Evolutionary conservation across 208 protist genomes (phyloP).

Genomic region (Strigomonas culicis): DNA sequence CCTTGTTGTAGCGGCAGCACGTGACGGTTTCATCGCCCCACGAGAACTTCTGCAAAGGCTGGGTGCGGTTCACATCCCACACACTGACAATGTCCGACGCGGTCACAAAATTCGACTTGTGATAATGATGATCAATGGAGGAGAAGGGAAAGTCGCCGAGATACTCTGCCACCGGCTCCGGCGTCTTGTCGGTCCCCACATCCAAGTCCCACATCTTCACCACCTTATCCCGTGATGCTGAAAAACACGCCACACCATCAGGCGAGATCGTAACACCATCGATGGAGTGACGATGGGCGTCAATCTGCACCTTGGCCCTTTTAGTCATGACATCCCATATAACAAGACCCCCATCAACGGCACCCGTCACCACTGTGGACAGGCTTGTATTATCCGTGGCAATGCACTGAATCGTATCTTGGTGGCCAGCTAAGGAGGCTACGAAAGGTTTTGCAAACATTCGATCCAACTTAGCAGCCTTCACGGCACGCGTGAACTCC

Average conservation of each 20-base stretch:
- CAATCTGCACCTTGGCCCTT: conserved; percentile 55
- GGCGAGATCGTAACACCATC: conserved; percentile 89
- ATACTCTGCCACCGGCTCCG: conserved; percentile 84
- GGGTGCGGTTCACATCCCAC: conserved; percentile 92
- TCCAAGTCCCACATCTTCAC: conserved; percentile 96
- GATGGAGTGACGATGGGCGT: conserved; percentile 94
- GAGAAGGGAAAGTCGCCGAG: conserved; percentile 92
- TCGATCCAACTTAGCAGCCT: conserved; percentile 94
- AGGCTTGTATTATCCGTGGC: conserved; percentile 86
- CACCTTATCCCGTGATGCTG: conserved; percentile 93
- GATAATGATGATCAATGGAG: conserved; percentile 92
- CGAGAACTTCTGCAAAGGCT: conserved; percentile 91
- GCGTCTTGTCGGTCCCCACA: conserved; percentile 29
- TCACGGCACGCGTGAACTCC: conserved; percentile 96
- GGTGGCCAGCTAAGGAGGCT: conserved; percentile 80
- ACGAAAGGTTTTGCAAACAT: conserved; percentile 98
- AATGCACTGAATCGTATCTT: conserved; percentile 91
- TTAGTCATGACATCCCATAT: conserved; percentile 88
- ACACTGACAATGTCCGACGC: conserved; percentile 88
- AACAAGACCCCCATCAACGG: conserved; percentile 87
- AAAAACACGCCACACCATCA: conserved; percentile 91
- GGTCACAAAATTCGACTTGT: conserved; percentile 91
- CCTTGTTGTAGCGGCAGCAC: conserved; percentile 92
- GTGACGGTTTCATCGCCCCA: conserved; percentile 94
- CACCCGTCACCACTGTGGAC: conserved; percentile 79